phyloP scores from a whole-genome alignment of 257 asterid species.

The Fraxinus anomala region DNA sequence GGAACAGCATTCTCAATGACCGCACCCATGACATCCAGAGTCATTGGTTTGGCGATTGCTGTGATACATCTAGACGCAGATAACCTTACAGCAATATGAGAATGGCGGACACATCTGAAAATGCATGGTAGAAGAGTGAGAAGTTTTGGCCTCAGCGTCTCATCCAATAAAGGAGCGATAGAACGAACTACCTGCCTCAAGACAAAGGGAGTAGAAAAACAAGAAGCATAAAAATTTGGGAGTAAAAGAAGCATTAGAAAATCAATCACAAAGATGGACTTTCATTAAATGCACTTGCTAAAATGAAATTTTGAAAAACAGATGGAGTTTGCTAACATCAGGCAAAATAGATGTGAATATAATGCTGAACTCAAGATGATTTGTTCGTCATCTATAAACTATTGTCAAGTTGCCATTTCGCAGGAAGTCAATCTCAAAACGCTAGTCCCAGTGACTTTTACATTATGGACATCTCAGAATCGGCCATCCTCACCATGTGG shows the following conservation, averaged over 20 bases:
- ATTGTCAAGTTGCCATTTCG: neutral
- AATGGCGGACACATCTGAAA: slow-evolving; percentile 86
- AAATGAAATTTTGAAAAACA: neutral
- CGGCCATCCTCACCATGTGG: neutral
- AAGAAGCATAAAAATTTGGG: neutral
- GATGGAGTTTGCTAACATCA: neutral
- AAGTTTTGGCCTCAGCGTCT: slow-evolving; percentile 63
- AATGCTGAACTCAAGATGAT: neutral
- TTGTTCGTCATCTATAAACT: neutral
- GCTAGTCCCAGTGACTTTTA: slow-evolving; percentile 2
- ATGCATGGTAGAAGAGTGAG: slow-evolving; percentile 90
- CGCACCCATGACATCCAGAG: slow-evolving; percentile 80
- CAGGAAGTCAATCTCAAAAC: neutral
- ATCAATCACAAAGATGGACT: neutral
- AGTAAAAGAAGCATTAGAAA: neutral
- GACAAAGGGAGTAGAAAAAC: slow-evolving; percentile 14
- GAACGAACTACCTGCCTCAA: slow-evolving; percentile 85
- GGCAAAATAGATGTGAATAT: neutral
- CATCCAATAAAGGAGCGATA: slow-evolving; percentile 75
- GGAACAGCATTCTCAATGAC: slow-evolving; percentile 87
- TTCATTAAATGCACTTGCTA: neutral
- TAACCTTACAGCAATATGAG: slow-evolving; percentile 88
- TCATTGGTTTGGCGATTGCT: slow-evolving; percentile 92
- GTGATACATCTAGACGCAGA: slow-evolving; percentile 93
- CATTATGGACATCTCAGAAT: neutral